These are phyloP conservation scores for Aspergillus sclerotialis DNA, from an alignment of 2,329 filamentous ascomycete species.

Conservation along the genomic window DNA sequence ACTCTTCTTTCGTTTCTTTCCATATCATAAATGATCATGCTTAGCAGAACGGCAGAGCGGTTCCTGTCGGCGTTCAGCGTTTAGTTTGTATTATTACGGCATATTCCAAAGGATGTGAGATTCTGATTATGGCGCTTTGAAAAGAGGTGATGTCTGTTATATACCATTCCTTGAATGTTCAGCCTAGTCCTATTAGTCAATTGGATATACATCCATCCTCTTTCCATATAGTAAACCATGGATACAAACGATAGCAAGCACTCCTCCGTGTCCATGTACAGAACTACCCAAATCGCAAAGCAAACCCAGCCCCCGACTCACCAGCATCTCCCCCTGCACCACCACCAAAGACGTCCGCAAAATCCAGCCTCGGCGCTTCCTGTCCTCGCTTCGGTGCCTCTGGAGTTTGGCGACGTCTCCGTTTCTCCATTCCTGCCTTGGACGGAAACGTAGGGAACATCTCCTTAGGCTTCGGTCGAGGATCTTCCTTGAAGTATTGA, in stretches of 20 bases:
- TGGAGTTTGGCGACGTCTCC: conserved; percentile 65
- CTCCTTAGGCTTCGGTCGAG: conserved; percentile 78
- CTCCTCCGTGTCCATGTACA: no score
- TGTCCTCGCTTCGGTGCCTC: conserved; percentile 76
- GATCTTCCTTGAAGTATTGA: conserved; percentile 81
- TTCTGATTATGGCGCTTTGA: conserved; percentile 1
- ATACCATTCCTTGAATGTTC: background rate
- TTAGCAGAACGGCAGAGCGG: no score
- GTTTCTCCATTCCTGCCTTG: conserved; percentile 84
- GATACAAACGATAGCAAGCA: no score
- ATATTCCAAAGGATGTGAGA: no score
- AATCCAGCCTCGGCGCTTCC: conserved; percentile 57
- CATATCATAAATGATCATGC: no score
- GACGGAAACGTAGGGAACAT: conserved; percentile 97
- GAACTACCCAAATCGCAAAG: conserved; percentile 51
- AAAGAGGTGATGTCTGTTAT: background rate
- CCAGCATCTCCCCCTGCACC: conserved; percentile 58
- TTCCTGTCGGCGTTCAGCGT: no score
- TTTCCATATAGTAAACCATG: no score
- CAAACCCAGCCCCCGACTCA: conserved; percentile 52
- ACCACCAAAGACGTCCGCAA: conserved; percentile 64
- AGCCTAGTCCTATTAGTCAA: no score
- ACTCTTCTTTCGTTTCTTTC: no score
- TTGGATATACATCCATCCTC: no score
- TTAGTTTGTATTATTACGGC: no score